These are phyloP conservation scores for Filosporella fistucella DNA, from an alignment of 495 filamentous ascomycete species.

Conservation along the genomic window DNA sequence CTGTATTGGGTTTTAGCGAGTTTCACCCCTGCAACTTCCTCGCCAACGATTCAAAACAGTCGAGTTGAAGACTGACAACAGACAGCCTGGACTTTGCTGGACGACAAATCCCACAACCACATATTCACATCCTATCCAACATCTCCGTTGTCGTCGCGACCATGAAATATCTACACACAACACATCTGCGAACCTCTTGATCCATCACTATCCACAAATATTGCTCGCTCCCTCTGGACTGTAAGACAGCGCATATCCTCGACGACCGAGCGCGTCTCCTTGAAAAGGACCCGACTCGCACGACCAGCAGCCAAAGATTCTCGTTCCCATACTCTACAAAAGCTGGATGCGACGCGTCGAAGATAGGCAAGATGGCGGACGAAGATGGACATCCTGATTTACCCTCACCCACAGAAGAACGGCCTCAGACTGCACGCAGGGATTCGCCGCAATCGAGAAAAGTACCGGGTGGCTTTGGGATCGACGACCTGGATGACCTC, in stretches of 20 bases:
- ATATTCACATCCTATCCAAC: too few species aligned
- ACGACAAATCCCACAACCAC: too few species aligned
- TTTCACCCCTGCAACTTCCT: too few species aligned
- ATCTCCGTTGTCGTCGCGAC: too few species aligned
- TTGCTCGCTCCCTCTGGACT: too few species aligned
- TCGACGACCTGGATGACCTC: slow-evolving; percentile 20
- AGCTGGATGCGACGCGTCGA: slow-evolving; percentile 19
- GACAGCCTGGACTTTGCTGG: too few species aligned
- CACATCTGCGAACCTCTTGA: too few species aligned
- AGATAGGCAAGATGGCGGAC: slow-evolving; percentile 17
- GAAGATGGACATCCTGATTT: slow-evolving; percentile 14
- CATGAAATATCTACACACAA: too few species aligned
- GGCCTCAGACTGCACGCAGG: slow-evolving; percentile 19
- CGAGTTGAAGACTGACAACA: too few species aligned
- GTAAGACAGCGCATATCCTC: neutral
- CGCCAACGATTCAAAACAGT: too few species aligned
- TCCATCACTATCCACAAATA: too few species aligned
- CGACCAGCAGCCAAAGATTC: neutral
- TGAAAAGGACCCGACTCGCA: neutral
- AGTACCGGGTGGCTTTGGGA: slow-evolving; percentile 20
- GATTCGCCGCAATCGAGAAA: slow-evolving; percentile 20
- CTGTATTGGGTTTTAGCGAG: too few species aligned
- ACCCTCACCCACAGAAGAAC: slow-evolving; percentile 1
- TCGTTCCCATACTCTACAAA: neutral
- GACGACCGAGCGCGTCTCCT: slow-evolving; percentile 15